Percentiles rank a stretch among this genome's conserved stretches.
Conservation (phyloP, 1,284 basidiomycete species). For the Irpex sp. region DNA sequence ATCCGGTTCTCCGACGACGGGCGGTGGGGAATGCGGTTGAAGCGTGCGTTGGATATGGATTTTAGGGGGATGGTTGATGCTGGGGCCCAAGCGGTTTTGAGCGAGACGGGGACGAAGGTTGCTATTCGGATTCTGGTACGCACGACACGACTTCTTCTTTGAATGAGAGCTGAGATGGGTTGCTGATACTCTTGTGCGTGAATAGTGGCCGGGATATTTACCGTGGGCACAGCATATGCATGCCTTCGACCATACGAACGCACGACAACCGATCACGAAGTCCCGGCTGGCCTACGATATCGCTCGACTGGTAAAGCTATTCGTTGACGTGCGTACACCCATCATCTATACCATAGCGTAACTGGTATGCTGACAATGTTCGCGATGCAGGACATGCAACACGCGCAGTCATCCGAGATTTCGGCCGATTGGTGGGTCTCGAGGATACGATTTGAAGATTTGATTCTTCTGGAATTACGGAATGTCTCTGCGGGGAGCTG, state of each 20-base stretch:
- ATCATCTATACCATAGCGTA: not conserved
- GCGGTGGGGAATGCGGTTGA: not conserved
- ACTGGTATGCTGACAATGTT: no score
- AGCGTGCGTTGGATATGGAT: not conserved
- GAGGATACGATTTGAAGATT: not conserved
- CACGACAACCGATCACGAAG: not conserved
- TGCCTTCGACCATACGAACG: not conserved
- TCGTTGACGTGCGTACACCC: not conserved
- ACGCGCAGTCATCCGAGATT: slow-evolving; percentile 1
- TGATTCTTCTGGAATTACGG: slow-evolving; percentile 6
- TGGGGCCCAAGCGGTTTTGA: not conserved
- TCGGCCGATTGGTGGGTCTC: slow-evolving; percentile 8
- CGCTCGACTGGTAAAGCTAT: not conserved
- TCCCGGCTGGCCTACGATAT: not conserved
- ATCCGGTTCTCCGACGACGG: not conserved
- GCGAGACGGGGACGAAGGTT: not conserved
- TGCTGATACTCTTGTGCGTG: not conserved
- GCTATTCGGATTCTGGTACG: not conserved
- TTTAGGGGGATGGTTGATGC: not conserved
- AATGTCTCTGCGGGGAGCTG: slow-evolving; percentile 8
- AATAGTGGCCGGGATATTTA: not conserved
- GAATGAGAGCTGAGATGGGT: no score
- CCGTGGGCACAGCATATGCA: slow-evolving; percentile 1
- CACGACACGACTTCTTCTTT: not conserved
- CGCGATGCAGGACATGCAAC: not conserved